A percentile compares a stretch with the other conserved stretches of the same genome.
phyloP scores from a whole-genome alignment of 805 yeast species.

The Scheffersomyces ergatensis region DNA sequence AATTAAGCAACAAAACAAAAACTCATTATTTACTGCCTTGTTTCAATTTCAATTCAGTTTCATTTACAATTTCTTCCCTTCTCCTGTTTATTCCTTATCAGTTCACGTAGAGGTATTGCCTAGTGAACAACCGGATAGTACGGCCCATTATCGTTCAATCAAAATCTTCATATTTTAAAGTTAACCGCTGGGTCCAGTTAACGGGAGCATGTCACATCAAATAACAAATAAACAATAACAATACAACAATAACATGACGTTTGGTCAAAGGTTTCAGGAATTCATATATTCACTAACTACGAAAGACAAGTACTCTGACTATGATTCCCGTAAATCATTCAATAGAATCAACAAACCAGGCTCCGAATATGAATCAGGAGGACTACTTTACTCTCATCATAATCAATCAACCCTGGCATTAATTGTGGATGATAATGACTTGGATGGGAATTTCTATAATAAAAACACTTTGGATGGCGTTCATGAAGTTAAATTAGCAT shows the following conservation, averaged over 20 bases:
- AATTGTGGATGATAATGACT: conserved; percentile 5
- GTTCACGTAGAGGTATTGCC: too few species aligned
- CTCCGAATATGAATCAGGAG: conserved; percentile 19
- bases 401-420: conserved; percentile 21
- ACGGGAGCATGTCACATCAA: too few species aligned
- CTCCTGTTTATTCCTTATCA: too few species aligned
- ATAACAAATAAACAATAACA: not conserved
- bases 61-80: too few species aligned
- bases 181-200: too few species aligned
- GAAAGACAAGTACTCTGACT: conserved; percentile 69
- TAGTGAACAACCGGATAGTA: too few species aligned
- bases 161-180: too few species aligned
- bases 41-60: too few species aligned
- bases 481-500: conserved; percentile 71
- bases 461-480: conserved; percentile 55
- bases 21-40: too few species aligned
- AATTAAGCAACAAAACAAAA: too few species aligned
- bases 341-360: conserved; percentile 43
- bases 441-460: conserved; percentile 30
- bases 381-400: conserved; percentile 26
- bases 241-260: conserved; percentile 11
- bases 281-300: conserved; percentile 63
- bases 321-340: conserved; percentile 47
- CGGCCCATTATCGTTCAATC: too few species aligned
- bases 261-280: conserved; percentile 47